These are phyloP conservation scores for Echium plantagineum DNA, from an alignment of 257 asterid genomes.

Conservation along the genomic window DNA sequence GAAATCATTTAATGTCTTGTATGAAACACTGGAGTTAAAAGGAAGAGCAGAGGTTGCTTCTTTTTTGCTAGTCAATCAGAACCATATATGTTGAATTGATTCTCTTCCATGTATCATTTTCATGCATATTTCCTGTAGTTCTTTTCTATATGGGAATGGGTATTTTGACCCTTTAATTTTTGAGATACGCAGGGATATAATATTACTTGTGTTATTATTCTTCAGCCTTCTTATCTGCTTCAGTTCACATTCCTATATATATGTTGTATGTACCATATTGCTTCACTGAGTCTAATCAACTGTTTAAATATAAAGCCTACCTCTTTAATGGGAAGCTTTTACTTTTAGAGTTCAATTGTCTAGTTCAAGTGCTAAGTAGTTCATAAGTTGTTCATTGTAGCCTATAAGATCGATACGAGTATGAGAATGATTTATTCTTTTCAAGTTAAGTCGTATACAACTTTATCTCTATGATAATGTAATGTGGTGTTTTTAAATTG, in stretches of 20 bases:
- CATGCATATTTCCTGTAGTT: not conserved
- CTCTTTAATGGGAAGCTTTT: too few relatives aligned
- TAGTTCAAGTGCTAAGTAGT: too few relatives aligned
- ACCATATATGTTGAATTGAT: constrained; percentile 6
- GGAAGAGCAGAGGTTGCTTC: not conserved
- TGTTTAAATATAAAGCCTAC: too few relatives aligned
- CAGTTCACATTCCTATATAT: too few relatives aligned
- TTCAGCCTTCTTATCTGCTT: not conserved
- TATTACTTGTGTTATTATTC: not conserved
- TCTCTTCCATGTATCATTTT: not conserved
- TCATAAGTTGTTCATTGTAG: too few relatives aligned
- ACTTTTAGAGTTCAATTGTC: too few relatives aligned
- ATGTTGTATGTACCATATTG: too few relatives aligned
- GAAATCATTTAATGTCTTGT: not conserved
- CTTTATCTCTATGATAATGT: too few relatives aligned
- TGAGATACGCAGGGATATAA: not conserved
- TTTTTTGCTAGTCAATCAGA: not conserved
- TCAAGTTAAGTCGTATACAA: too few relatives aligned
- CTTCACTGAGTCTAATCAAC: not conserved
- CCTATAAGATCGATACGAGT: too few relatives aligned
- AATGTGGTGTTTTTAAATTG: too few relatives aligned
- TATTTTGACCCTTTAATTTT: not conserved
- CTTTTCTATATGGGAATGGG: not conserved
- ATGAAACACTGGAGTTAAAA: not conserved
- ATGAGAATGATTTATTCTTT: too few relatives aligned